Percentiles rank a stretch among this genome's conserved stretches.
These are phyloP conservation scores for Rhododendron henanense DNA, from an alignment of 148 eudicot species.

Conservation along the genomic window DNA sequence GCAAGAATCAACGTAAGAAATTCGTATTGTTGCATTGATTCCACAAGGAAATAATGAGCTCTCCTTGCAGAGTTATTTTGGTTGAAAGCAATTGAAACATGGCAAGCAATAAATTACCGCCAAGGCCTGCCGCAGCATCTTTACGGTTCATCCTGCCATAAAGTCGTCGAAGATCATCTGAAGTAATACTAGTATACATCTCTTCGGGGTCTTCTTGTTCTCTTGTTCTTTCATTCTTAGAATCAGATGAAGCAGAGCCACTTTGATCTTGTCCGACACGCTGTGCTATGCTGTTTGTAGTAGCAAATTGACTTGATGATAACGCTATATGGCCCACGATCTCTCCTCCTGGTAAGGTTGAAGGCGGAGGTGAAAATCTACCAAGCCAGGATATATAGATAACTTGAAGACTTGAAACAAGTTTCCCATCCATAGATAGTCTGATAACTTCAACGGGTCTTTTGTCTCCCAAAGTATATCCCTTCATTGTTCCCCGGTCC, in stretches of 20 bases:
- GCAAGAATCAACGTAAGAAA: neutral
- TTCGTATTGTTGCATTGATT: neutral
- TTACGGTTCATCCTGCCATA: neutral
- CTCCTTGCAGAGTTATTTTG: neutral
- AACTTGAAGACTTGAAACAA: neutral
- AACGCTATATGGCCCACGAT: neutral
- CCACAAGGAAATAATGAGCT: neutral
- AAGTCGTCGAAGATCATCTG: too few relatives aligned
- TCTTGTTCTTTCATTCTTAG: too few relatives aligned
- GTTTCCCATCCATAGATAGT: neutral
- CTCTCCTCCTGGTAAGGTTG: neutral
- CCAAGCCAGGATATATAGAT: neutral
- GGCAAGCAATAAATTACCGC: neutral
- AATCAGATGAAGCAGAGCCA: slow-evolving; percentile 15
- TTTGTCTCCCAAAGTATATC: neutral
- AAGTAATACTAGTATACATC: too few relatives aligned
- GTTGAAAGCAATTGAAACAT: neutral
- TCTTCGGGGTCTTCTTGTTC: too few relatives aligned
- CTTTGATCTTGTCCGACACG: slow-evolving; percentile 14
- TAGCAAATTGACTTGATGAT: neutral
- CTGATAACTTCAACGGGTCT: neutral
- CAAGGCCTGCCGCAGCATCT: neutral
- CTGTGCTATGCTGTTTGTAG: slow-evolving; percentile 17
- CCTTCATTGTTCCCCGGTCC: neutral
- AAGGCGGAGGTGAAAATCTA: neutral